These are phyloP conservation scores for Peziza echinospora DNA, from an alignment of 495 filamentous ascomycete genomes.

Conservation along the genomic window DNA sequence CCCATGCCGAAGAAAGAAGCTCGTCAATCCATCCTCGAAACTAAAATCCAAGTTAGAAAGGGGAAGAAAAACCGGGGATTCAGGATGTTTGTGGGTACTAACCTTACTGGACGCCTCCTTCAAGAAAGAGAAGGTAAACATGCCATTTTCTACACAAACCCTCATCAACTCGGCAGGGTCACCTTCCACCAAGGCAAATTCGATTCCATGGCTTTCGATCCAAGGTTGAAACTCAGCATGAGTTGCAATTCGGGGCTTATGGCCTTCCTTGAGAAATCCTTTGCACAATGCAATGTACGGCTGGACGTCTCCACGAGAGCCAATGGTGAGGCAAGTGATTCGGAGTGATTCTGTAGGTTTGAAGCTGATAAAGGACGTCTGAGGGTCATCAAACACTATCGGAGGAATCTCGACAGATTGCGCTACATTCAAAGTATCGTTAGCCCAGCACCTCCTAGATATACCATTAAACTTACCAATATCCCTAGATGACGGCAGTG, in stretches of 20 bases:
- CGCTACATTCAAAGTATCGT: background rate
- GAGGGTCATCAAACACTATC: conserved; percentile 79
- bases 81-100: conserved; percentile 2
- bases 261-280: conserved; percentile 68
- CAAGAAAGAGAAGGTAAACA: conserved; percentile 86
- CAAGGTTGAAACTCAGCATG: conserved; percentile 76
- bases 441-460: too few relatives aligned
- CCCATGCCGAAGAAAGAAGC: conserved; percentile 64
- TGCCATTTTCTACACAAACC: conserved; percentile 89
- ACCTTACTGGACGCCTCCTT: conserved; percentile 58
- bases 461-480: conserved; percentile 17
- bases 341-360: conserved; percentile 61
- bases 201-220: conserved; percentile 79
- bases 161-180: conserved; percentile 89
- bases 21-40: conserved; percentile 90
- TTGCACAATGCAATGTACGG: conserved; percentile 95
- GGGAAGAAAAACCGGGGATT: background rate
- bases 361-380: conserved; percentile 83
- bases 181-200: conserved; percentile 68
- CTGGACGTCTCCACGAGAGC: conserved; percentile 87
- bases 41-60: conserved; percentile 6
- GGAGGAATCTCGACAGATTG: conserved; percentile 32
- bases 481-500: conserved; percentile 31
- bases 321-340: conserved; percentile 91
- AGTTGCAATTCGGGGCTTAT: conserved; percentile 71